Conservation (phyloP, 75 land plant genomes). For the Pseudotsuga menziesii region DNA sequence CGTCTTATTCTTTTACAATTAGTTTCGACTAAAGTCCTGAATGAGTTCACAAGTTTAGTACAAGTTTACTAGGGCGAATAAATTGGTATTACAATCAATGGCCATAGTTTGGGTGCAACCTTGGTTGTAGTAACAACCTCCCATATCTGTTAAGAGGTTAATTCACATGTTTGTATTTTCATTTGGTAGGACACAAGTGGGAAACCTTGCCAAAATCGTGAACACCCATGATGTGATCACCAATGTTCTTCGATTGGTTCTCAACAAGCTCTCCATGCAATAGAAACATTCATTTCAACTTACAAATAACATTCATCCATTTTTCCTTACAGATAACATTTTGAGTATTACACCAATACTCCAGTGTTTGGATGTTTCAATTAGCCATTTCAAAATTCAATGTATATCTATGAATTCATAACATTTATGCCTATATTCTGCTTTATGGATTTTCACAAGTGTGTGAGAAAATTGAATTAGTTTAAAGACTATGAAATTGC, state of each 20-base stretch:
- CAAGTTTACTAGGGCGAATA: constrained; percentile 45
- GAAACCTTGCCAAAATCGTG: constrained; percentile 48
- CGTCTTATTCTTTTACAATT: too few species aligned
- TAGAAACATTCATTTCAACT: too few species aligned
- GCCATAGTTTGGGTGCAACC: constrained; percentile 85
- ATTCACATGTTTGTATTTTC: constrained; percentile 40
- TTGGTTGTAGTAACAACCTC: constrained; percentile 54
- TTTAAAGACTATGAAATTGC: too few species aligned
- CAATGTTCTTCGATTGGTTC: constrained; percentile 47
- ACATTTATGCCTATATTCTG: too few species aligned
- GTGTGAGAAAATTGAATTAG: too few species aligned
- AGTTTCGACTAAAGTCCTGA: constrained; percentile 18
- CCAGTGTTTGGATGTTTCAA: too few species aligned
- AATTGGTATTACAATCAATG: constrained; percentile 67
- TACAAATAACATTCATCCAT: too few species aligned
- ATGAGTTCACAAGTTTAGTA: constrained; percentile 40
- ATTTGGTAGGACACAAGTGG: constrained; percentile 77
- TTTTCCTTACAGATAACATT: too few species aligned
- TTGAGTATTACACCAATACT: too few species aligned
- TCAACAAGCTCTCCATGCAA: constrained; percentile 10
- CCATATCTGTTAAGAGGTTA: constrained; percentile 22
- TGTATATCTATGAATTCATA: too few species aligned
- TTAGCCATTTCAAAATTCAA: too few species aligned
- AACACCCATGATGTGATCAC: constrained; percentile 68
- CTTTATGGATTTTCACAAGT: too few species aligned